Conservation (phyloP, 441 rosid species). For the Rhodomyrtus psidioides region DNA sequence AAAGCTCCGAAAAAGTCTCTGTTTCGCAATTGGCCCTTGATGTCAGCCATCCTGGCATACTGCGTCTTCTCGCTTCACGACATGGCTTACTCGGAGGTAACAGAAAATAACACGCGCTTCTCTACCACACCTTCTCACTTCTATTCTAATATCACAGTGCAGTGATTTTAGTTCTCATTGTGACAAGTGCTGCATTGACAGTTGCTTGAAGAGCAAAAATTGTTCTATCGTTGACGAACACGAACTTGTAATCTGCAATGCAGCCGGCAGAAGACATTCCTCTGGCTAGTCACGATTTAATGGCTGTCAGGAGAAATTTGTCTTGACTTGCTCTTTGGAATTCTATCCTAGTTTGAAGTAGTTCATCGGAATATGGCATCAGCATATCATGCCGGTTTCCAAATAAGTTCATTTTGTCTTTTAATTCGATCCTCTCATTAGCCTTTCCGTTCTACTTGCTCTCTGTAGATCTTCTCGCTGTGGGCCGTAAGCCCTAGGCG, state of each 20-base stretch:
- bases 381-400: background rate
- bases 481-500: constrained; percentile 84
- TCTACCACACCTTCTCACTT: background rate
- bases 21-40: constrained; percentile 67
- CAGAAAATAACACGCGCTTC: background rate
- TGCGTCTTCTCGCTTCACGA: constrained; percentile 79
- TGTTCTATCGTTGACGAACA: background rate
- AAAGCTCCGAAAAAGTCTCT: constrained; percentile 26
- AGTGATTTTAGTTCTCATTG: background rate
- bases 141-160: background rate
- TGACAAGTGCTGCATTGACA: background rate
- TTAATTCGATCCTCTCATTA: background rate
- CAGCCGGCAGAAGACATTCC: background rate
- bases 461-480: constrained; percentile 61
- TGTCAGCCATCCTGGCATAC: constrained; percentile 82
- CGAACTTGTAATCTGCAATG: background rate
- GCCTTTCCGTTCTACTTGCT: background rate
- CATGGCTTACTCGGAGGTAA: constrained; percentile 93
- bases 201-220: background rate
- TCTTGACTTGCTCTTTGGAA: background rate
- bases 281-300: background rate
- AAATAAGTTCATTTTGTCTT: background rate
- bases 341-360: background rate
- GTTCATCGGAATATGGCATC: background rate
- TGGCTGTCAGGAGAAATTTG: background rate